A percentile compares a stretch with the other conserved stretches of the same genome.
Conservation (phyloP, 2,329 filamentous ascomycete species). For the Stachybotrys chlorohalonatus region DNA sequence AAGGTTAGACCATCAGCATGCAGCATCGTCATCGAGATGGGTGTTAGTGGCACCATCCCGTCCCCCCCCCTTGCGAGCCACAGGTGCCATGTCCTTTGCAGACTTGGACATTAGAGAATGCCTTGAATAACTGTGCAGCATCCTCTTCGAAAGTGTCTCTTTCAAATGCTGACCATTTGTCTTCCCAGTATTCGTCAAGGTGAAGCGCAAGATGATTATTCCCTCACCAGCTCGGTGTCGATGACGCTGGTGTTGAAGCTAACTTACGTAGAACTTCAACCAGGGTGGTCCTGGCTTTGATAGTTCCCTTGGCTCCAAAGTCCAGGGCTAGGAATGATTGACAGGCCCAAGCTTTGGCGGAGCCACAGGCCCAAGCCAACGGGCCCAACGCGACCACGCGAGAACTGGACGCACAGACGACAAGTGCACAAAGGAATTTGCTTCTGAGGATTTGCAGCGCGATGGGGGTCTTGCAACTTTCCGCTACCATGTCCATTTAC, state of each 20-base stretch:
- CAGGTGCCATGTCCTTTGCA: no score
- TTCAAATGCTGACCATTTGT: no score
- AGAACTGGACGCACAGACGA: not conserved
- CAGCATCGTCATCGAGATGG: not conserved
- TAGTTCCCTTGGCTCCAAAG: not conserved
- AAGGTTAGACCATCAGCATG: not conserved
- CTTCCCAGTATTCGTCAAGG: no score
- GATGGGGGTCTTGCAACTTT: not conserved
- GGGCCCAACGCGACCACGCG: not conserved
- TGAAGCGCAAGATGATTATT: not conserved
- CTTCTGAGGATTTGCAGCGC: not conserved
- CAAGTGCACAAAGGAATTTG: not conserved
- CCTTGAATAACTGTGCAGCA: no score
- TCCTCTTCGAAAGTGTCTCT: no score
- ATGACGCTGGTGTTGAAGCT: not conserved
- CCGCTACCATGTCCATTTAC: not conserved
- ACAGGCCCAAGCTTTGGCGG: not conserved
- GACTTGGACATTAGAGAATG: no score
- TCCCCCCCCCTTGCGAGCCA: no score
- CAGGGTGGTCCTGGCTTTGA: not conserved
- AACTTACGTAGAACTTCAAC: not conserved
- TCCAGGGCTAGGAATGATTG: not conserved
- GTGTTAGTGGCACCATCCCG: not conserved
- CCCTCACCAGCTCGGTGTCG: not conserved
- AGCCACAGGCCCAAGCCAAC: not conserved